Conservation (phyloP, 1,139 yeast species). For the Yamadazyma dendronema region DNA sequence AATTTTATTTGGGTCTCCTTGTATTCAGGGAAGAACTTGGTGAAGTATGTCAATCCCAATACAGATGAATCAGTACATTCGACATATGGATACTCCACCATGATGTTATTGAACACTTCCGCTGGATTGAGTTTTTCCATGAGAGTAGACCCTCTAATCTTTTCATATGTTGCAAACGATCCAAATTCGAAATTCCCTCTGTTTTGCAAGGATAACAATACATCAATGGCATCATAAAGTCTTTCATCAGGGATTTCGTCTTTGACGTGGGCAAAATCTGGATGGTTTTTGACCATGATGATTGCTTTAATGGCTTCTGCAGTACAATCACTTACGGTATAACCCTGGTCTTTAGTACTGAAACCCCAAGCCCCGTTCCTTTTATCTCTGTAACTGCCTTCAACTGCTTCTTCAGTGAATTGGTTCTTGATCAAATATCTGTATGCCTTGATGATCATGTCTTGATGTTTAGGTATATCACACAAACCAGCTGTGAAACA, state of each 20-base stretch:
- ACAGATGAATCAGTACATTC: constrained; percentile 97
- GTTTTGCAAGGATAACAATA: constrained; percentile 66
- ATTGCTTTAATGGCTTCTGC: constrained; percentile 95
- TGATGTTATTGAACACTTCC: constrained; percentile 94
- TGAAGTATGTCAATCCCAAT: constrained; percentile 80
- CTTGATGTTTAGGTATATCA: constrained; percentile 62
- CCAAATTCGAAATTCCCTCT: constrained; percentile 81
- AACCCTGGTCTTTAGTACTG: constrained; percentile 93
- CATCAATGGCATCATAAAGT: constrained; percentile 64
- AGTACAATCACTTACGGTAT: constrained; percentile 95
- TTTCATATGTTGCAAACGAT: constrained; percentile 90
- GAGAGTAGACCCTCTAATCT: constrained; percentile 75
- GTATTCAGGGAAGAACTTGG: constrained; percentile 60
- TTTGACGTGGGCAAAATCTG: constrained; percentile 36
- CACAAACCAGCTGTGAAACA: constrained; percentile 78
- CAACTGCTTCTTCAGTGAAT: constrained; percentile 74
- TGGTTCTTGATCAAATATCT: constrained; percentile 78
- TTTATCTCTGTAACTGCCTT: constrained; percentile 78
- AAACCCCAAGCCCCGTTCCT: constrained; percentile 97
- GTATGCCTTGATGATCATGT: constrained; percentile 62
- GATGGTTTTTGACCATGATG: constrained; percentile 79
- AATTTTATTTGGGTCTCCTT: constrained; percentile 60
- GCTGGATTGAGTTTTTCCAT: constrained; percentile 87
- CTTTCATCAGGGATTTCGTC: constrained; percentile 51
- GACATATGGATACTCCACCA: constrained; percentile 98